Percentiles rank a stretch among this genome's conserved stretches.
These are phyloP conservation scores for Colletotrichum zoysiae DNA, from an alignment of 2,329 filamentous ascomycete species.

Conservation along the genomic window DNA sequence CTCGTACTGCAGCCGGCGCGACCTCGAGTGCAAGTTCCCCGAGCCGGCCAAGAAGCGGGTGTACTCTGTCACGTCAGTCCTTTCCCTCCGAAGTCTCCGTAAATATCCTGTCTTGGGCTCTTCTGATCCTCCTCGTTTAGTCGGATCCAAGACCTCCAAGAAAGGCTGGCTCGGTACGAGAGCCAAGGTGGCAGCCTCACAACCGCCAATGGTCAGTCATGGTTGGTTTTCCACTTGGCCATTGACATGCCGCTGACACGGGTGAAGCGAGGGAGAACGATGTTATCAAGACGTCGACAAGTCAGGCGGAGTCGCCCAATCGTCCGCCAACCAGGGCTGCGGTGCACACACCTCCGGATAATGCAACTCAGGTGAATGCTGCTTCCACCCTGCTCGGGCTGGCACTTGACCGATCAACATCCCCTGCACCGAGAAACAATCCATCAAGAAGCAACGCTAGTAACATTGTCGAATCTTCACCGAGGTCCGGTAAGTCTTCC, in stretches of 20 bases:
- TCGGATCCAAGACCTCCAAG: slow-evolving; percentile 43
- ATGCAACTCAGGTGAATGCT: slow-evolving; percentile 33
- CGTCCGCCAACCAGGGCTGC: slow-evolving; percentile 16
- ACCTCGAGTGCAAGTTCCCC: slow-evolving; percentile 33
- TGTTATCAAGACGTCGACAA: not conserved
- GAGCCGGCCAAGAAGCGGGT: slow-evolving; percentile 35
- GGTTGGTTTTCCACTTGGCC: fast-evolving
- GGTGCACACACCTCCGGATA: slow-evolving; percentile 20
- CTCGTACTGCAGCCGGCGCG: slow-evolving; percentile 36
- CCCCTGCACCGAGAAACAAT: not conserved
- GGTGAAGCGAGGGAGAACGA: not conserved
- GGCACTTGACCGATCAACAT: slow-evolving; percentile 18
- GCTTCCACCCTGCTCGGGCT: slow-evolving; percentile 29
- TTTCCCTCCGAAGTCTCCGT: too few species aligned
- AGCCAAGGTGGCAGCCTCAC: slow-evolving; percentile 10
- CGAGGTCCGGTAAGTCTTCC: slow-evolving; percentile 15
- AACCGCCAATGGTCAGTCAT: slow-evolving; percentile 3
- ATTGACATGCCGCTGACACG: not conserved
- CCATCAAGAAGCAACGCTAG: not conserved
- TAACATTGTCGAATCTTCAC: slow-evolving; percentile 8
- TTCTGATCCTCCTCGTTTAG: not conserved
- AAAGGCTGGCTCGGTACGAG: slow-evolving; percentile 41
- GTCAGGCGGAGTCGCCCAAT: not conserved
- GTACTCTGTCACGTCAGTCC: slow-evolving; percentile 41
- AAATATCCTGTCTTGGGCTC: not conserved